Percentiles rank a stretch among this genome's conserved stretches.
These are phyloP conservation scores for Alternaria triticimaculans DNA, from an alignment of 2,329 filamentous ascomycete species.

Conservation along the genomic window DNA sequence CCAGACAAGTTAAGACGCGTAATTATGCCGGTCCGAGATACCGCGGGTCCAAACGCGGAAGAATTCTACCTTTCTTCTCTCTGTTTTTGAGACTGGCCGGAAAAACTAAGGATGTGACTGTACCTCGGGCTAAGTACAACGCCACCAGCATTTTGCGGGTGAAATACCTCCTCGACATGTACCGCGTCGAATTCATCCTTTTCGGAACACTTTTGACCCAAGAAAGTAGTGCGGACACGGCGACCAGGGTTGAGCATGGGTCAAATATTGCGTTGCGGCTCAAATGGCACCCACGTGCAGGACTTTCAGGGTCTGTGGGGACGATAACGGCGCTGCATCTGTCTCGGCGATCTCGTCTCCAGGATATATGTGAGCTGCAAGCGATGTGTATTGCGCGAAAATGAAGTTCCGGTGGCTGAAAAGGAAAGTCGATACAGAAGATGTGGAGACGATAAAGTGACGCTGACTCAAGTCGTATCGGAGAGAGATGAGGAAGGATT, in stretches of 20 bases:
- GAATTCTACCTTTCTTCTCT: background rate
- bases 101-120: background rate
- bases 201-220: background rate
- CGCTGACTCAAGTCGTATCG: background rate
- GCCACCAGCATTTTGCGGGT: constrained; percentile 3
- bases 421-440: background rate
- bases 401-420: constrained; percentile 5
- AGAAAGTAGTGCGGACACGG: background rate
- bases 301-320: background rate
- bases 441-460: background rate
- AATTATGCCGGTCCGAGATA: background rate
- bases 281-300: background rate
- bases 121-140: constrained; percentile 19
- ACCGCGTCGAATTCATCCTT: background rate
- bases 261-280: background rate
- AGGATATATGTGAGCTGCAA: background rate
- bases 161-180: constrained; percentile 10
- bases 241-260: background rate
- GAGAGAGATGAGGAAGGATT: background rate
- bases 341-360: background rate
- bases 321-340: background rate
- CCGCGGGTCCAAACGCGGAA: background rate
- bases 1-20: background rate
- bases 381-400: background rate
- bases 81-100: background rate